Evolutionary conservation across 2,329 filamentous ascomycete species (phyloP), one percentile per base, ranked within the genome.

Genomic region (Fusarium abutilonis): DNA sequence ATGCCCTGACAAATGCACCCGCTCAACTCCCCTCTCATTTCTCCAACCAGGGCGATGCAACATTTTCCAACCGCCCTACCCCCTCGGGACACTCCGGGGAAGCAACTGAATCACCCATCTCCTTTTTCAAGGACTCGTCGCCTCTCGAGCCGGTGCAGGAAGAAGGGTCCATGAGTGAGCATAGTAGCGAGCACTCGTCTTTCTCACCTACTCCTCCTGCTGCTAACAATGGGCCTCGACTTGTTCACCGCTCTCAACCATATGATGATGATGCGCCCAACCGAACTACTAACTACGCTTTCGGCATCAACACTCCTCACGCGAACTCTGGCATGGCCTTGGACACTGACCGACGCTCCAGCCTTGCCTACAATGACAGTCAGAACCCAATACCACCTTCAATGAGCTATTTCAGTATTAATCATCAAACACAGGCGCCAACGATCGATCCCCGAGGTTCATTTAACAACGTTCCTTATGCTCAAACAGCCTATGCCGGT

Each of bases 1-100:
- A 77, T 32, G 76, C 77, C 9, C 67, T 71, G 29, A 63, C 62
- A 28, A 62, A 61, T 13, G 39, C 45, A n/a, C 40, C 56, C 31
- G 51, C 67, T 21, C 67, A 69, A 51, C 53, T 63, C 9, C 57
- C 67, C 26, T 41, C 41, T 21, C 45, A 54, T 28, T 29, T 50
- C 21, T 62, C 58, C 17, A 56, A 50, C 13, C 63, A 66, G 17
- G 41, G 56, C 21, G 63, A 66, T 14, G 51, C 54, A 29, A 46
- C 46, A 32, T 55, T 35, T 34, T 46, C 40, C 34, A 45, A 41
- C 31, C 58, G 50, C n/a, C 21, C 57, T 36, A 38, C 44, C 3
- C 62, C 48, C 21, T 32, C 50, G 8, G 54, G 60, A 31, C 50
- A 53, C 29, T 26, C 39, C 9, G 65, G 58, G n/a, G 65, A 72